These are phyloP conservation scores for Microcera coccophila DNA, from an alignment of 2,329 filamentous ascomycete genomes.

Conservation along the genomic window DNA sequence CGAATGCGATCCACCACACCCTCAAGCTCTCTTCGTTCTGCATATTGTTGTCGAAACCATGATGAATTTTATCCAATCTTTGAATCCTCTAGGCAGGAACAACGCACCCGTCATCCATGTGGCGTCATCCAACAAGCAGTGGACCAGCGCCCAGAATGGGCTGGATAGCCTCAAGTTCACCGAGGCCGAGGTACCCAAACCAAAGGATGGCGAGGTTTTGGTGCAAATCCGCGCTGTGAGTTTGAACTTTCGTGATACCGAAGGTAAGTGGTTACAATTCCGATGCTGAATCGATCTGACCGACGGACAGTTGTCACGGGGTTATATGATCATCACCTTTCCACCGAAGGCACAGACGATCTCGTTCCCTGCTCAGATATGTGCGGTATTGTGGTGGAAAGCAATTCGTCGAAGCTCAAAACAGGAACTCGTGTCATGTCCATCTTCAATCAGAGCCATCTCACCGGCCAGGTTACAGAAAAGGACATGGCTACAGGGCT, in stretches of 20 bases:
- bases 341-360: constrained; percentile 36
- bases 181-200: constrained; percentile 43
- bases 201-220: constrained; percentile 49
- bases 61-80: constrained; percentile 20
- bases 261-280: constrained; percentile 33
- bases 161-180: constrained; percentile 48
- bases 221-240: constrained; percentile 45
- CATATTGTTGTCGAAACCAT: constrained; percentile 7
- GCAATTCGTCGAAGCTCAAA: constrained; percentile 41
- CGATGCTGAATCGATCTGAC: not conserved
- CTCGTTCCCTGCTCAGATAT: constrained; percentile 68
- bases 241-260: constrained; percentile 49
- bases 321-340: constrained; percentile 62
- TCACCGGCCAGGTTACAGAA: constrained; percentile 56
- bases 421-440: constrained; percentile 63
- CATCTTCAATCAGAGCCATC: constrained; percentile 57
- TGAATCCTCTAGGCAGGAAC: constrained; percentile 18
- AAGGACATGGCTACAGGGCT: constrained; percentile 54
- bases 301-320: constrained; percentile 55
- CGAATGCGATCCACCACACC: no score
- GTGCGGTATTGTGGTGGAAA: constrained; percentile 58
- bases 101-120: constrained; percentile 10
- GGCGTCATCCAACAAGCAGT: constrained; percentile 42
- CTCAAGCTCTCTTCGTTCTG: no score
- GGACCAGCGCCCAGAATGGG: constrained; percentile 53